These are phyloP conservation scores for Penicillium ucsense DNA, from an alignment of 495 filamentous ascomycete genomes.

Conservation along the genomic window DNA sequence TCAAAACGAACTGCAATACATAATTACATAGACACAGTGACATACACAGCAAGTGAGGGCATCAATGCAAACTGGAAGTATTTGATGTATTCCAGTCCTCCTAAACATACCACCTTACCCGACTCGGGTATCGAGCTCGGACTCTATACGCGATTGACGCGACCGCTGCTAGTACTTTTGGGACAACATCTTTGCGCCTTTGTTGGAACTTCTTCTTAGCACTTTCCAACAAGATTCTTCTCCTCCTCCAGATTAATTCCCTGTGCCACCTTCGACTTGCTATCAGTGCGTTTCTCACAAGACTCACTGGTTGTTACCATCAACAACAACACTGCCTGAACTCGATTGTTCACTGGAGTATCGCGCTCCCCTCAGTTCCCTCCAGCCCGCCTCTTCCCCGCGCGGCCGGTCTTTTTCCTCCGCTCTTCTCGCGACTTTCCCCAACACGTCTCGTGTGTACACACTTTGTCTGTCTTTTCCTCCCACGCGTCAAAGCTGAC, in stretches of 20 bases:
- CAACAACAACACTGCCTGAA: neutral
- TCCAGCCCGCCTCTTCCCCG: conserved; percentile 7
- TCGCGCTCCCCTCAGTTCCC: neutral
- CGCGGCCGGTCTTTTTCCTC: conserved; percentile 4
- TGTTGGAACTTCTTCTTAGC: neutral
- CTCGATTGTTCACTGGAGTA: neutral
- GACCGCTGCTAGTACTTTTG: conserved; percentile 11
- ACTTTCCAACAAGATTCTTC: neutral
- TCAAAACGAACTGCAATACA: too few species aligned
- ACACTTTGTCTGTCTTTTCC: too few species aligned
- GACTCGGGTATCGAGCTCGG: conserved; percentile 1
- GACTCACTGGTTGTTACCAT: too few species aligned
- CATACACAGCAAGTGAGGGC: too few species aligned
- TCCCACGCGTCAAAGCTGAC: neutral
- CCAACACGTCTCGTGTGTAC: too few species aligned
- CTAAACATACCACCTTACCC: too few species aligned
- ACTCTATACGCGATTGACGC: conserved; percentile 24
- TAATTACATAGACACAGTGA: too few species aligned
- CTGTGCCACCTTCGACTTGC: neutral
- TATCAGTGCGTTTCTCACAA: too few species aligned
- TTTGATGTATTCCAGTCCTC: too few species aligned
- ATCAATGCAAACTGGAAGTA: too few species aligned
- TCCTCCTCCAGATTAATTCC: neutral
- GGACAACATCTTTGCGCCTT: neutral
- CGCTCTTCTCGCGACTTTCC: too few species aligned